Conservation (phyloP, 306 rosid genomes). For the Cucurbita moschata region DNA sequence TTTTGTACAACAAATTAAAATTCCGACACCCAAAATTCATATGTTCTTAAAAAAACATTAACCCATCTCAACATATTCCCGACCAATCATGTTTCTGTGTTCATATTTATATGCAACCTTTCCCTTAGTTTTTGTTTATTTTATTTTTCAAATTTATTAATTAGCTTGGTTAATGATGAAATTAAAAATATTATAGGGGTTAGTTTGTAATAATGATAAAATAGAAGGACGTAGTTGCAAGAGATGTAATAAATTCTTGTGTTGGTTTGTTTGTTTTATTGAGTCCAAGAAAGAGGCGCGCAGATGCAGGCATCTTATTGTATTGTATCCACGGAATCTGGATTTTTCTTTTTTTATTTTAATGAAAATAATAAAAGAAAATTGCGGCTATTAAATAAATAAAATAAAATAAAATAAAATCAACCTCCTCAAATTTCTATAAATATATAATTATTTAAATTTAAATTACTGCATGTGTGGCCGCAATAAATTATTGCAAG, state of each 20-base stretch:
- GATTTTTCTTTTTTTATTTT: too few species aligned
- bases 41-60: not conserved
- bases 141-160: too few species aligned
- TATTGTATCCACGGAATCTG: not conserved
- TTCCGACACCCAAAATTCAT: not conserved
- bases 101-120: not conserved
- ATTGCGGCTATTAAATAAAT: not conserved
- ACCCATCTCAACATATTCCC: not conserved
- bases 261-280: not conserved
- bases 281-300: not conserved
- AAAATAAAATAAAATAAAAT: not conserved
- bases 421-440: not conserved
- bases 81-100: conserved; percentile 1
- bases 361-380: not conserved
- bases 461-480: not conserved
- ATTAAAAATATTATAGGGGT: not conserved
- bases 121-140: not conserved
- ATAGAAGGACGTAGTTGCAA: not conserved
- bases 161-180: too few species aligned
- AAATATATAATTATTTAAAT: not conserved
- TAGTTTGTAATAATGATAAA: not conserved
- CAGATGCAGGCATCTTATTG: not conserved
- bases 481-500: not conserved
- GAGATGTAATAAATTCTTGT: not conserved
- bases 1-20: not conserved